Evolutionary conservation across 2,329 filamentous ascomycete species (phyloP).

Genomic region (Penicillium sp.): DNA sequence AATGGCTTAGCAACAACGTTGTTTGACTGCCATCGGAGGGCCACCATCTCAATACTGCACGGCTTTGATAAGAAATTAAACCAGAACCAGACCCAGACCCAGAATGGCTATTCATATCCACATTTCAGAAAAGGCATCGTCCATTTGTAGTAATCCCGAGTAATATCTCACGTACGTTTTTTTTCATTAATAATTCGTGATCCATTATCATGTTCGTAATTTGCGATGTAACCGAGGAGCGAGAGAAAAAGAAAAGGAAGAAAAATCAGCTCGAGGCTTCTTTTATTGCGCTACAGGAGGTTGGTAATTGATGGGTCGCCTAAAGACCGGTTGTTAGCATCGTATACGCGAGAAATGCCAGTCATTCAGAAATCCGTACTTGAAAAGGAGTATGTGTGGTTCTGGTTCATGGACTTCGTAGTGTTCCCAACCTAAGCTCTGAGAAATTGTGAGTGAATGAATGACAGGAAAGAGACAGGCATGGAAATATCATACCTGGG

Average conservation of each 20-base stretch:
- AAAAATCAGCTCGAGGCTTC: constrained; percentile 15
- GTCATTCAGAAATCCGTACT: constrained; percentile 59
- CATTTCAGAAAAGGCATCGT: background rate
- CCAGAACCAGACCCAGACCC: background rate
- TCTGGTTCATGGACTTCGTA: constrained; percentile 99
- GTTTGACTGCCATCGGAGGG: constrained; percentile 34
- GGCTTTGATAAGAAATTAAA: background rate
- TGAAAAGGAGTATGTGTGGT: constrained; percentile 97
- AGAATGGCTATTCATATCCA: background rate
- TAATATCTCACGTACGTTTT: constrained; percentile 7
- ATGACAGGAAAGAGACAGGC: too few relatives aligned
- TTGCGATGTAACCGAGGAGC: constrained; percentile 12
- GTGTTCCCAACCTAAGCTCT: constrained; percentile 99
- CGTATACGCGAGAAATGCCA: constrained; percentile 16
- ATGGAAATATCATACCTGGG: constrained; percentile 69
- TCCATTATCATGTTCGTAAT: constrained; percentile 13
- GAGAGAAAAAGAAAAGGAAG: constrained; percentile 13
- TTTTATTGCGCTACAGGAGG: constrained; percentile 50
- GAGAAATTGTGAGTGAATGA: constrained; percentile 13
- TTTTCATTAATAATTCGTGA: constrained; percentile 6
- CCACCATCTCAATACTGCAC: background rate
- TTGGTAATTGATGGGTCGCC: constrained; percentile 81
- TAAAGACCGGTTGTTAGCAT: constrained; percentile 34
- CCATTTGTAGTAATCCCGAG: background rate
- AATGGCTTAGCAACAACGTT: constrained; percentile 70